These are phyloP conservation scores for Lanmaoa rubissima DNA, from an alignment of 768 basidiomycete species.

Conservation along the genomic window DNA sequence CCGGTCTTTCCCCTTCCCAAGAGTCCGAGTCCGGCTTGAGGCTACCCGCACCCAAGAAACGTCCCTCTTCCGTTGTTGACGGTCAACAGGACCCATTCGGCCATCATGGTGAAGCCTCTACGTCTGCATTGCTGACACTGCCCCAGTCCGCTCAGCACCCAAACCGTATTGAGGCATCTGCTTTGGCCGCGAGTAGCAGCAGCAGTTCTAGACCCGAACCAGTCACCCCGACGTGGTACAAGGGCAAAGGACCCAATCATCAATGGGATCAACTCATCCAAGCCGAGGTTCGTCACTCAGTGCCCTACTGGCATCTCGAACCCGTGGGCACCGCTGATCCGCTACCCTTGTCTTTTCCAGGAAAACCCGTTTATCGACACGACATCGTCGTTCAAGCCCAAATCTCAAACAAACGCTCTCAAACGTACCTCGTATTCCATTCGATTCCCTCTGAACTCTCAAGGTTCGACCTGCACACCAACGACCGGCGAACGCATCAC, in stretches of 20 bases:
- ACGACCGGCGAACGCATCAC: slow-evolving; percentile 29
- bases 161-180: no score
- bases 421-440: neutral
- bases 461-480: neutral
- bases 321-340: neutral
- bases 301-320: no score
- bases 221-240: slow-evolving; percentile 22
- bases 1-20: slow-evolving; percentile 10
- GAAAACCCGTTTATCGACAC: slow-evolving; percentile 18
- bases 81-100: neutral
- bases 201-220: slow-evolving; percentile 4
- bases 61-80: neutral
- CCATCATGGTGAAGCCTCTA: neutral
- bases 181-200: no score
- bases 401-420: neutral
- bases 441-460: neutral
- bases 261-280: slow-evolving; percentile 1
- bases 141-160: slow-evolving; percentile 4
- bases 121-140: slow-evolving; percentile 19
- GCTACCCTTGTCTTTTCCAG: neutral
- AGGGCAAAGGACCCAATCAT: slow-evolving; percentile 23
- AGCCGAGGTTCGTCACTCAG: slow-evolving; percentile 5
- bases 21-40: neutral
- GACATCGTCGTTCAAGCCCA: neutral
- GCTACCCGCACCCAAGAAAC: slow-evolving; percentile 19